Evolutionary conservation across 2,329 filamentous ascomycete species (phyloP), one percentile per base, ranked within the genome.

Genomic region (Pseudogymnoascus sp.): DNA sequence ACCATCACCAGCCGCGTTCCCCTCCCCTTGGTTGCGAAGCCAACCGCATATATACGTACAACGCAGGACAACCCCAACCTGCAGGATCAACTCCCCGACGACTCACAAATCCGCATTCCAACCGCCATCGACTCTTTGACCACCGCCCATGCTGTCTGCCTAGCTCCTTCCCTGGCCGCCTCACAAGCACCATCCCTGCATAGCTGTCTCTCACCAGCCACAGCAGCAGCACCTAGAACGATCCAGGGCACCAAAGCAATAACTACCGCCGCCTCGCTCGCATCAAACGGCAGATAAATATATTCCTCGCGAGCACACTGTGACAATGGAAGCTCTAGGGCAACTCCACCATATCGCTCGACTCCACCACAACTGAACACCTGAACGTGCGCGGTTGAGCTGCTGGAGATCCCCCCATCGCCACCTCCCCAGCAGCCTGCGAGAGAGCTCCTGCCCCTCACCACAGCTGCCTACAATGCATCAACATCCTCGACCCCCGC

Each of bases 401-500:
- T 22, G n/a, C 33, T 16, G 20, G 18, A 16, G n/a, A 33, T 28
- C 47, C 16, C 28, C 14, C 20, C 47, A 16, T 18, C 30, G 14
- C 25, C 8, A 20, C 57, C 57, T n/a, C 57, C 16, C 18, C 57
- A 38, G 35, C 57, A 58, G 18, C 33, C 33, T 36, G 30, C 54
- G 3, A 9, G 6, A 58, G 22, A 58, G 18, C 18, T 36, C 54
- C 33, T 36, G 22, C 18, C 20, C 57, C 33, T 25, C 57, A 8
- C 5, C 20, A 38, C 12, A 58, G 33, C 12, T 16, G 12, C 35
- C 12, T 69, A 79, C 72, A 69, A 97, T 97, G 92, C 92, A 97
- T 83, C 92, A 96, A 77, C 90, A 92, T 76, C 87, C 89, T 69
- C 86, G 92, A 69, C 83, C 86, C 65, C 83, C 88, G 67, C 87